Evolutionary conservation across 2,329 filamentous ascomycete genomes (phyloP).

Genomic region (Arthrinium phaeospermum): DNA sequence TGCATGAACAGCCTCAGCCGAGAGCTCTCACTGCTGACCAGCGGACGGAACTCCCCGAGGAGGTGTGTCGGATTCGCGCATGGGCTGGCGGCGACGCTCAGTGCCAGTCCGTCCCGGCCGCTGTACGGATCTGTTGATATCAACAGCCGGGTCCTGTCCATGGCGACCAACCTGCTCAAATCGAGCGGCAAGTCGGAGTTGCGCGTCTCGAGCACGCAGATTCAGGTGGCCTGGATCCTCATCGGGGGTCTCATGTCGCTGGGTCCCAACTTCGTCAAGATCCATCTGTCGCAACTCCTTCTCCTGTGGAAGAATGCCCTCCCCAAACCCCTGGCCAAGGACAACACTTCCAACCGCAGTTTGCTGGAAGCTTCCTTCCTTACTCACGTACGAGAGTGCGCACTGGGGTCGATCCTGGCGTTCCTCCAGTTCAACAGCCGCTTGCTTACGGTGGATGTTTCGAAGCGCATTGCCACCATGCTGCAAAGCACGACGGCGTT

Average conservation of each 20-base stretch:
- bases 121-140: slow-evolving; percentile 95
- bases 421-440: slow-evolving; percentile 95
- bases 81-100: slow-evolving; percentile 87
- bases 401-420: slow-evolving; percentile 85
- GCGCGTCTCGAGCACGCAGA: slow-evolving; percentile 88
- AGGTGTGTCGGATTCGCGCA: slow-evolving; percentile 91
- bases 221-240: slow-evolving; percentile 97
- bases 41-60: slow-evolving; percentile 77
- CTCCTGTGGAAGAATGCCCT: slow-evolving; percentile 97
- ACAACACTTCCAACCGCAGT: slow-evolving; percentile 84
- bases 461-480: slow-evolving; percentile 91
- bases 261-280: slow-evolving; percentile 98
- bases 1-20: slow-evolving; percentile 95
- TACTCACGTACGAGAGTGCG: slow-evolving; percentile 93
- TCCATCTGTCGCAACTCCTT: slow-evolving; percentile 91
- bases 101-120: slow-evolving; percentile 85
- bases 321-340: slow-evolving; percentile 90
- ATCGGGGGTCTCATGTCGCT: slow-evolving; percentile 97
- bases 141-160: slow-evolving; percentile 87
- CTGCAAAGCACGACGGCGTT: slow-evolving; percentile 93
- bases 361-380: slow-evolving; percentile 90
- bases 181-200: slow-evolving; percentile 90
- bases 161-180: slow-evolving; percentile 91
- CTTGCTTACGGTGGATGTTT: slow-evolving; percentile 90
- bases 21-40: slow-evolving; percentile 79